Base-by-base conservation (phyloP, 495 filamentous ascomycete genomes). In the Bathelium albidoporum region DNA sequence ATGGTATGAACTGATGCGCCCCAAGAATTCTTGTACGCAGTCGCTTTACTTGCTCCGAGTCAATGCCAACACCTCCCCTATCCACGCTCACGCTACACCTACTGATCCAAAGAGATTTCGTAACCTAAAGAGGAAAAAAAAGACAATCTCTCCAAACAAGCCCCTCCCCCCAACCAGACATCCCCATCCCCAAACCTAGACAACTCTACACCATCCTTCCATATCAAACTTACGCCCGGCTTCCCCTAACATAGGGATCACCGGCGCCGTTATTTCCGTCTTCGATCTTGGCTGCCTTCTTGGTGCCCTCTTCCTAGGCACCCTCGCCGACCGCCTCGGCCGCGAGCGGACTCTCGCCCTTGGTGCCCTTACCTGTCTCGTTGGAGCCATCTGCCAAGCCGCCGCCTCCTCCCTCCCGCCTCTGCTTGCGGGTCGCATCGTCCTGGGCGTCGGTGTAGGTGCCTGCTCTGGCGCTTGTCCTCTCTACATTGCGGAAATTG, bases 371-470 rank as follows among this genome's bases (percentile, higher is more conserved):
- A 14, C 53, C 60, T 26, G 7, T 29, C 3, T 65, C 32, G 32
- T 62, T 29, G 64, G 59, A 2, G 45, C 64, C 16, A 52, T 62
- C 24, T 11, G 58, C 59, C 64, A 65, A 41, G 59, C 59, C 41
- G 36, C 59, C 18, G 22, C 63, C 11, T 34, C 11, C 20, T 31
- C 16, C 20, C 18, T 58, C 34, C 32, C 59, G 32, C 16, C 26
- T 32, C 31, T 65, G 32, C 2, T 65, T 22, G 28, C 55, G 20
- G 44, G 49, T 32, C 64, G 64, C 28, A 22, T 65, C 29, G 24
- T 65, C 16, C 20, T 62, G n/a, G 64, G 64, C 5, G 18, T 44
- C 12, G 59, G 59, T 20, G 41, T 61, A 1, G 59, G 36, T 9
- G 20, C 41, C 26, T 12, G 24, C 18, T 34, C 44, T 10, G 36